Conservation (phyloP, 2,329 filamentous ascomycete genomes). For the Epichloe gansuensis region DNA sequence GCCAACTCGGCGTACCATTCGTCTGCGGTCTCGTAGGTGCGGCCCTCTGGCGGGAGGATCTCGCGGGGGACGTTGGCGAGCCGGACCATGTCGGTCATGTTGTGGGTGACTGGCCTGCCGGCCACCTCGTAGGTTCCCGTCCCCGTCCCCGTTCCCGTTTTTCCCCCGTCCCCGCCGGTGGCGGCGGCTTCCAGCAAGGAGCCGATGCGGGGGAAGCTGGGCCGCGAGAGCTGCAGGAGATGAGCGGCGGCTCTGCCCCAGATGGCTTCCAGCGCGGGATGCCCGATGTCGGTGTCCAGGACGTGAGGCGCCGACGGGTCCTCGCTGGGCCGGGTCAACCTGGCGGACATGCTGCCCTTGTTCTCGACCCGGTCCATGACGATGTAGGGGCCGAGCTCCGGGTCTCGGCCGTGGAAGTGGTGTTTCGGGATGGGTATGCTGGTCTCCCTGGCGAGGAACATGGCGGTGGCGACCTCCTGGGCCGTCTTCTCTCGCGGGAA, state of each 20-base stretch:
- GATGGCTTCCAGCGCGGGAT: too few relatives aligned
- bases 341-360: background rate
- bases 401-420: conserved; percentile 11
- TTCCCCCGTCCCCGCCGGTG: conserved; percentile 6
- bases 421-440: conserved; percentile 14
- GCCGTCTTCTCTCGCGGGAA: conserved; percentile 14
- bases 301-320: too few relatives aligned
- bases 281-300: too few relatives aligned
- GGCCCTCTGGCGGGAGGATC: conserved; percentile 9
- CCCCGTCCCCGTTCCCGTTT: conserved; percentile 13
- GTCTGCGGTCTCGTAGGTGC: conserved; percentile 14
- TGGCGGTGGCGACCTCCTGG: conserved; percentile 12
- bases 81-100: conserved; percentile 27
- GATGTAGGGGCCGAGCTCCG: conserved; percentile 4
- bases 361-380: background rate
- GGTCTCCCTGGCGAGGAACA: conserved; percentile 10
- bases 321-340: too few relatives aligned
- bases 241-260: too few relatives aligned
- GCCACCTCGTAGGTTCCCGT: conserved; percentile 9
- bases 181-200: conserved; percentile 10
- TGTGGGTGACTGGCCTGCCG: conserved; percentile 24
- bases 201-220: conserved; percentile 6
- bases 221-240: conserved; percentile 24
- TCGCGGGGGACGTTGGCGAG: conserved; percentile 11
- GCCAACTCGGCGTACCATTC: conserved; percentile 25